Evolutionary conservation across 192 early-diverging fungal species (phyloP).

Genomic region (Entophlyctis helioformis): DNA sequence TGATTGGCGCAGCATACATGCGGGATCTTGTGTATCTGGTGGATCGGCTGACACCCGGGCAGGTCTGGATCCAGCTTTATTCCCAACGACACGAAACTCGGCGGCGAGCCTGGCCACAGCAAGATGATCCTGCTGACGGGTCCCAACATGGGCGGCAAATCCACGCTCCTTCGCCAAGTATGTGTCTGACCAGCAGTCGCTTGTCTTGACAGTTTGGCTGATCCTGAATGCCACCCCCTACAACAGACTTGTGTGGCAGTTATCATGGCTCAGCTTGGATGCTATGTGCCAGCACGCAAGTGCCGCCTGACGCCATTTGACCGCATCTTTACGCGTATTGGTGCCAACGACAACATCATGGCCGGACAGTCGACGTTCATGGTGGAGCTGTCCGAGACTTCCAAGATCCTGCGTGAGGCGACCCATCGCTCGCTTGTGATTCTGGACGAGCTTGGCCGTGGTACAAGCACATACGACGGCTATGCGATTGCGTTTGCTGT

Average conservation of each 20-base stretch:
- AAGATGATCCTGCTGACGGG: constrained; percentile 88
- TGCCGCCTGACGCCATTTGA: constrained; percentile 75
- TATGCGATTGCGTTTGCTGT: constrained; percentile 90
- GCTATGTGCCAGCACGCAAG: constrained; percentile 76
- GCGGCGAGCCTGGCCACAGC: constrained; percentile 36
- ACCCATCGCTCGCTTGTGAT: constrained; percentile 85
- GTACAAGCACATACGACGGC: constrained; percentile 90
- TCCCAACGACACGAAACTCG: constrained; percentile 85
- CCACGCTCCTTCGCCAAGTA: constrained; percentile 86
- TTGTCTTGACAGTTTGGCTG: neutral
- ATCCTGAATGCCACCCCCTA: neutral
- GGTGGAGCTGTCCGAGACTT: constrained; percentile 87
- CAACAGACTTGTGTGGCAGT: constrained; percentile 80
- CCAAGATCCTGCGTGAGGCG: constrained; percentile 81
- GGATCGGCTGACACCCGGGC: neutral
- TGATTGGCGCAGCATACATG: no score
- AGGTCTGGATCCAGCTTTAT: constrained; percentile 61
- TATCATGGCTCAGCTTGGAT: constrained; percentile 92
- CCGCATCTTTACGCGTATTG: constrained; percentile 93
- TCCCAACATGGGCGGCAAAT: constrained; percentile 99
- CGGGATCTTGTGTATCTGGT: neutral
- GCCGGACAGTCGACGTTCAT: constrained; percentile 95
- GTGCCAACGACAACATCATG: constrained; percentile 91
- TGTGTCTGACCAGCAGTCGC: no score
- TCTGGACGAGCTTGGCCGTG: constrained; percentile 94